Base-by-base conservation (phyloP, 2,329 filamentous ascomycete species). In the Calcarisporium arbuscula region DNA sequence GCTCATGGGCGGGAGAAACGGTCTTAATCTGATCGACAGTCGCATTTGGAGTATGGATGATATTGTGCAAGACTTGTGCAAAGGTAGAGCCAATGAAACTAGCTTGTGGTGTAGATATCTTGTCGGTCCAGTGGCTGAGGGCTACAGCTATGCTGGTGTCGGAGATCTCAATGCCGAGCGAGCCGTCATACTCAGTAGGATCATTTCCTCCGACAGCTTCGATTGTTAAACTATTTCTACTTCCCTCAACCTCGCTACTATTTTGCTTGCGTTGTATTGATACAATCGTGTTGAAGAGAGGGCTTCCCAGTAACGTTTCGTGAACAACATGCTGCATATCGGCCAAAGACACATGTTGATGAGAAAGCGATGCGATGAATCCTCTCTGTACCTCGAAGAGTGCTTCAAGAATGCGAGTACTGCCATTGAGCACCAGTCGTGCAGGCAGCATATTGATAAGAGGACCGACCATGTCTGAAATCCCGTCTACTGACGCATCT, bases 381-480 rank as follows among this genome's bases (percentile, higher is more conserved):
- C 71, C 61, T 10, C 53, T 51, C 27, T 72, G 70, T 1, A 70
- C 55, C 9, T 52, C 52, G 19, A 64, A 61, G 0, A 70, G 52
- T 1, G 64, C 49, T 9, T 66, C 58, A 3, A 48, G 31, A 31
- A 19, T 35, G 28, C 8, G 30, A 39, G 8, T 73, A 51, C 2
- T 57, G 36, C 28, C 58, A 34, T 41, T 53, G 35, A 30, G 52
- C 36, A 22, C 25, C 26, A 16, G 18, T 18, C 68, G 43, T 36
- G 56, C 48, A 5, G 73, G 62, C 4, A 77, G 58, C 63, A 75
- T 73, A 35, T 72, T 74, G 39, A 76, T 68, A 30, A 74, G 69
- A 8, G 64, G 59, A 0, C 74, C 73, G 9, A 70, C 61, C 2
- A 70, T 63, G 4, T 65, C 56, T 3, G 67, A 58, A 9, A 75